These are phyloP conservation scores for Cicer pinnatifidum DNA, from an alignment of 306 rosid species.

Conservation along the genomic window DNA sequence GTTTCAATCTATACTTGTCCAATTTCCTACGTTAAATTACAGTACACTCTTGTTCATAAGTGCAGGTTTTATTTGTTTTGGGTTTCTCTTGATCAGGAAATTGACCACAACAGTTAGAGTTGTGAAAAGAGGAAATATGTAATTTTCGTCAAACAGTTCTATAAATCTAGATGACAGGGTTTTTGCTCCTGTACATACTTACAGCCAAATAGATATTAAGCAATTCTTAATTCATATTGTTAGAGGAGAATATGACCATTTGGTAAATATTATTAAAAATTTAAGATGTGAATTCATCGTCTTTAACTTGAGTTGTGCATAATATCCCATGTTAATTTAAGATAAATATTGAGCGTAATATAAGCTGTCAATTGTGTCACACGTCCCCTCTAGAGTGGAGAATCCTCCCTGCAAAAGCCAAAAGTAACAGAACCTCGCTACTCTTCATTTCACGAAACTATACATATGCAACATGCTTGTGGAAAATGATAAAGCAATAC, in stretches of 20 bases:
- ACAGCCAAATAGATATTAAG: neutral
- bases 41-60: constrained; percentile 15
- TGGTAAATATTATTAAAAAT: constrained; percentile 2
- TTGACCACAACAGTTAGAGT: neutral
- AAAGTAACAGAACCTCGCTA: too few species aligned
- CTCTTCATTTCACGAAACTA: too few species aligned
- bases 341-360: neutral
- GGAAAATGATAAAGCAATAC: too few species aligned
- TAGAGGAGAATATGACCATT: neutral
- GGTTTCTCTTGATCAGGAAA: constrained; percentile 22
- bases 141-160: constrained; percentile 1
- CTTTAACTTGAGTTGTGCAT: neutral
- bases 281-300: constrained; percentile 14
- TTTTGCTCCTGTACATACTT: constrained; percentile 12
- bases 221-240: neutral
- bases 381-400: neutral
- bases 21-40: constrained; percentile 1
- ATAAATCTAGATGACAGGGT: neutral
- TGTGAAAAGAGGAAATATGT: constrained; percentile 6
- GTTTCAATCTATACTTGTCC: constrained; percentile 24
- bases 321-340: neutral
- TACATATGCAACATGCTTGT: too few species aligned
- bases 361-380: neutral
- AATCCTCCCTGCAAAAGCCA: neutral
- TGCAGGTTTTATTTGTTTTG: constrained; percentile 23